Conservation (phyloP, 805 yeast species). For the Hanseniaspora vineae region DNA sequence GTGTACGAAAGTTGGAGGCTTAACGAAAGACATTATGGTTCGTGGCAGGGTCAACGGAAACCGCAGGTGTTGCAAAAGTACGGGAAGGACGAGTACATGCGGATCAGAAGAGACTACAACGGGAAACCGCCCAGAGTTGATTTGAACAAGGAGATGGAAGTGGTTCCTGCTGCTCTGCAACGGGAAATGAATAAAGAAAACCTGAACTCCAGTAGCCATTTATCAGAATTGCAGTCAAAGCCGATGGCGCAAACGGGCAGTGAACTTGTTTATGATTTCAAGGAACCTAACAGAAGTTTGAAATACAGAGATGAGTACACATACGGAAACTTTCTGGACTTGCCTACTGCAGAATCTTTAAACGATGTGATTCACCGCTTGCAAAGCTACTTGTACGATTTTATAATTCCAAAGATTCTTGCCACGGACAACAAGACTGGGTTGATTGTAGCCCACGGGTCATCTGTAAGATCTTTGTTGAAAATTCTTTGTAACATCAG, state of each 20-base stretch:
- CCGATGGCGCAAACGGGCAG: slow-evolving; percentile 13
- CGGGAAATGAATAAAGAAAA: background rate
- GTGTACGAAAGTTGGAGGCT: slow-evolving; percentile 64
- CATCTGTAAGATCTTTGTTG: slow-evolving; percentile 63
- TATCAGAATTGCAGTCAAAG: too few species aligned
- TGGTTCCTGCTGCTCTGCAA: background rate
- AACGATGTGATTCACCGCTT: slow-evolving; percentile 58
- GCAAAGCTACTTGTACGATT: slow-evolving; percentile 42
- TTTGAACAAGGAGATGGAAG: slow-evolving; percentile 20
- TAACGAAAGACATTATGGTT: slow-evolving; percentile 78
- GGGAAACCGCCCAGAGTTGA: slow-evolving; percentile 50
- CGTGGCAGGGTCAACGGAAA: slow-evolving; percentile 67
- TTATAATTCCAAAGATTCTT: slow-evolving; percentile 30
- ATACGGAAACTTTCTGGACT: slow-evolving; percentile 26
- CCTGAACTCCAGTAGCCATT: too few species aligned
- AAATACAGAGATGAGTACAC: slow-evolving; percentile 25
- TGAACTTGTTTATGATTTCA: slow-evolving; percentile 17
- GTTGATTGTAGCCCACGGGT: slow-evolving; percentile 68
- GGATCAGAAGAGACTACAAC: slow-evolving; percentile 65
- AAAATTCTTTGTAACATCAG: slow-evolving; percentile 53
- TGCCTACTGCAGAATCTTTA: slow-evolving; percentile 66
- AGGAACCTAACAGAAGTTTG: slow-evolving; percentile 23
- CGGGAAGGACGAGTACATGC: slow-evolving; percentile 65
- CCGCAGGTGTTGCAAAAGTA: slow-evolving; percentile 48
- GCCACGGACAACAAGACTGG: slow-evolving; percentile 44